Evolutionary conservation across 1,284 basidiomycete genomes (phyloP).

Genomic region (Apiotrichum veenhuisii): DNA sequence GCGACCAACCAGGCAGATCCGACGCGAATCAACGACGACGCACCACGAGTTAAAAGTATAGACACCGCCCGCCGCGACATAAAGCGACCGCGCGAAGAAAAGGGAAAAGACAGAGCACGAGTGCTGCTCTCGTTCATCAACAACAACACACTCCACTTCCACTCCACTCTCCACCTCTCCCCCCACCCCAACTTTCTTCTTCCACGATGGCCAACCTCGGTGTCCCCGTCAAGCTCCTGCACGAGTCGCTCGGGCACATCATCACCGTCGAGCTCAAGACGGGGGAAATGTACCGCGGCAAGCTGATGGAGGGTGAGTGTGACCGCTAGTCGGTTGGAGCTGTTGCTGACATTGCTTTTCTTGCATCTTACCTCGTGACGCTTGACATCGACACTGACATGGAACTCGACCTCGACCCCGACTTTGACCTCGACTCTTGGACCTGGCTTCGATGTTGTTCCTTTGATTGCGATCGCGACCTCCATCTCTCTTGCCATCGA

Average conservation of each 20-base stretch:
- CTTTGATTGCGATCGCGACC: too few species aligned
- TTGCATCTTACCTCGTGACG: too few species aligned
- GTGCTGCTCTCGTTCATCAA: neutral
- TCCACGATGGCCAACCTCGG: slow-evolving; percentile 61
- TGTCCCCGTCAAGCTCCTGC: slow-evolving; percentile 86
- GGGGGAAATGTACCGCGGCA: slow-evolving; percentile 88
- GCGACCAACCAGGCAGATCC: too few species aligned
- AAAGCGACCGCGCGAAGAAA: too few species aligned
- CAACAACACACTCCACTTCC: neutral
- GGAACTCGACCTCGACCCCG: too few species aligned
- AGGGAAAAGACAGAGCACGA: too few species aligned
- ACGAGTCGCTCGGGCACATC: slow-evolving; percentile 91
- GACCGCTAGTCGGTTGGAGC: neutral
- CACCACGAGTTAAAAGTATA: too few species aligned
- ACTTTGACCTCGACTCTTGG: too few species aligned
- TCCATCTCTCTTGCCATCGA: slow-evolving; percentile 9
- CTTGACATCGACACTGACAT: too few species aligned
- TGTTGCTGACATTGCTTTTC: neutral
- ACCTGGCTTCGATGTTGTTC: too few species aligned
- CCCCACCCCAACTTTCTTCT: neutral
- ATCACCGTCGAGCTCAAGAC: slow-evolving; percentile 98
- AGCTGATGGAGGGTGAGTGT: slow-evolving; percentile 79
- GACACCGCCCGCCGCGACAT: too few species aligned
- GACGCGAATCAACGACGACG: too few species aligned
- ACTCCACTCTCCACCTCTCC: neutral